Evolutionary conservation across 2,329 filamentous ascomycete species (phyloP), one percentile per base, ranked within the genome.

Genomic region (Claviceps sp.): DNA sequence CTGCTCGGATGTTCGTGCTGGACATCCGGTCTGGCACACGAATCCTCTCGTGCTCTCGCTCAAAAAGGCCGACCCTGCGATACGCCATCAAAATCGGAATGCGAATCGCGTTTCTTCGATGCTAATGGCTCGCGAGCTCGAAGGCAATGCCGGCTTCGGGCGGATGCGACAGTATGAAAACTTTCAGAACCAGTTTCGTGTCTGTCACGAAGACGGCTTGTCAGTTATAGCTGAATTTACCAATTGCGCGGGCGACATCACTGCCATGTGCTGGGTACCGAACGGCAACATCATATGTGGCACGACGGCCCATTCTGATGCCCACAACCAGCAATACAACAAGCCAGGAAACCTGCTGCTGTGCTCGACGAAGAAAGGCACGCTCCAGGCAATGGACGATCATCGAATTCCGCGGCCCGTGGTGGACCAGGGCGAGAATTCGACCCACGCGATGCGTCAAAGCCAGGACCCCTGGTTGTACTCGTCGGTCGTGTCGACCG

Each of bases 281-380:
- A 60, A 74, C 19, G 61, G 70, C n/a, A 67, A 68, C 16, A 78
- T 83, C 50, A 60, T 84, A n/a, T 81, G 78, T 56, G 81, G 81
- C 38, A 79, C 80, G 0, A 81, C 78, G 0, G 75, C 76, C 0
- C 80, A 84, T 63, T 82, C 78, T 0, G 81, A 84, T 57, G 65
- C 70, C 0, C 76, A 80, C 43, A 84, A 83, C 53, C 79, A 82
- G 59, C 80, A 83, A 55, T 84, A 84, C 59, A 84, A 84, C 57
- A 82, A 78, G 57, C 74, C 77, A 0, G 80, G 81, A 1, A 84
- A 84, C 57, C 63, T 84, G 10, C 65, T 80, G 1, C 63, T 84
- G 1, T 80, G 77, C 6, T 81, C 77, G 0, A 66, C 70, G 1
- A 57, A 54, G 0, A 58, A 61, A 1, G 70, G 73, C 0, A 72